Evolutionary conservation across 257 asterid species (phyloP), one percentile per base, ranked within the genome.

Genomic region (Primulina eburnea): DNA sequence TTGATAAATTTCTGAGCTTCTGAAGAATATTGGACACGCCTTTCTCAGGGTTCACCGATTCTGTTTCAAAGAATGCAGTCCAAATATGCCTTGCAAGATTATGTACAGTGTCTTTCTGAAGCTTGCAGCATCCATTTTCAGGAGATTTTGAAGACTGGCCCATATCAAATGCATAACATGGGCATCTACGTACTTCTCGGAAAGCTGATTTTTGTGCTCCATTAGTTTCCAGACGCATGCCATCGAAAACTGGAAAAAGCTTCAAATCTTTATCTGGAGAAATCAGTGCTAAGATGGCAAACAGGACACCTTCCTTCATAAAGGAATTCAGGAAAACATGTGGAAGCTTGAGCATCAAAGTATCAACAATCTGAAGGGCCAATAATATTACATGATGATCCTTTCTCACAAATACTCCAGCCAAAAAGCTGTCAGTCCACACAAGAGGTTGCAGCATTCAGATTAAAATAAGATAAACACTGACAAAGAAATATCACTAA

Each of bases 381-480:
- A 83, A 69, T 33, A 86, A 57, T 65, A 85, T 69, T 76, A 89
- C 89, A 67, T 91, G 99, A 65, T 75, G 86, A 78, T 94, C 99
- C 86, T 91, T 91, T 78, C 95, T 84, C 20, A 82, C 78, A 77
- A 94, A 86, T 38, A 91, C 92, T 65, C 99, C 99, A 75, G 99
- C 99, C 86, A 94, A 79, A 82, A 88, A 89, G 74, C 99, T 94
- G 92, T 11, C 65, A 72, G 18, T 73, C 50, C 70, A 78, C 26
- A 69, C 59, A 63, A 8, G 68, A 18, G 52, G 35, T 56, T 33
- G 20, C 66, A 73, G 43, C 24, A 62, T 69, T 65, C 29, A 74
- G 73, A 73, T 53, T 18, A 70, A 71, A 72, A 60, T 34, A 37
- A 21, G 26, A 53, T 34, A 12, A 55, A 47, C 3, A 6, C 7